Base-by-base conservation (phyloP, 345 rosid species). In the Eucalyptus paniculata region DNA sequence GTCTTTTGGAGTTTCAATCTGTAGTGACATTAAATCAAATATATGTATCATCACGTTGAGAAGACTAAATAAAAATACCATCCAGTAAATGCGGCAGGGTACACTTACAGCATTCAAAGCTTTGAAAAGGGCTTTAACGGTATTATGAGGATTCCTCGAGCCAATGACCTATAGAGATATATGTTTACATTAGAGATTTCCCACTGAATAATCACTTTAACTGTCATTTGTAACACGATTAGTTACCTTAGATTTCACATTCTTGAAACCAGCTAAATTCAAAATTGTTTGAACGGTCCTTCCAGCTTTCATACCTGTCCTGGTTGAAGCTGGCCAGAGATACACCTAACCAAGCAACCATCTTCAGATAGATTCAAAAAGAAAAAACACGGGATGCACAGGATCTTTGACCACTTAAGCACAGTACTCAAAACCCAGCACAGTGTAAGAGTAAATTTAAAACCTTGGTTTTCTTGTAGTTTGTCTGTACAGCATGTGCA, bases 401-500 rank as follows among this genome's bases (percentile, higher is more conserved):
- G 83, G 85, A 77, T 40, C 47, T 77, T 40, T 77, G 16, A 40
- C 30, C 30, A 40, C 28, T 72, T 28, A 40, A 54, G 50, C 54
- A 72, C 50, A 82, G 16, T 9, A 89, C 53, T 30, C 32, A 56
- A 91, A 69, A 72, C 13, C 42, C 44, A 67, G 47, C 47, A 87
- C 10, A 65, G 45, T 88, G 87, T 37, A 40, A 60, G 14, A 37
- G 65, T 32, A 65, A 69, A 81, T 85, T 87, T 51, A 86, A 80
- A 90, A 97, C 99, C 98, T 98, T 98, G n/a, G 99, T 98, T 94
- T 96, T 97, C 96, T 98, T 96, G 90, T 94, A 97, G 62, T 93
- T 23, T 62, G 98, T 95, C 89, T 95, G 98, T 87, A 98, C 86
- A 49, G 99, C 97, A 86, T 98, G 99, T 12, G 99, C 98, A 91